A percentile compares a stretch with the other conserved stretches of the same genome.
Conservation (phyloP, 2,329 filamentous ascomycete species). For the Fusarium solani-melongenae region DNA sequence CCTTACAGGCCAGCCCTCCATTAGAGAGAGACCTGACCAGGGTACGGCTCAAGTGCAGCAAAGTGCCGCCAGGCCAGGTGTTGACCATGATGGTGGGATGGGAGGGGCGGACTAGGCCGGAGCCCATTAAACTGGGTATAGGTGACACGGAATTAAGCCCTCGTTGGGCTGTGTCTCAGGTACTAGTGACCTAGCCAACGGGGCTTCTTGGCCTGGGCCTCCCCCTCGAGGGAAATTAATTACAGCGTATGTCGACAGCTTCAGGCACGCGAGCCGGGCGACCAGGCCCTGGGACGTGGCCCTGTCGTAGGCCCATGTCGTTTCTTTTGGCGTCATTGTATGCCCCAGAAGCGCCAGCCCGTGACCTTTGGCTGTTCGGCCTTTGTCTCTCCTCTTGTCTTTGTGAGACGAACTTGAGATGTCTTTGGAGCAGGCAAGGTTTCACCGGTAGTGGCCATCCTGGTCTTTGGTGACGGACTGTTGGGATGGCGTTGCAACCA, state of each 20-base stretch:
- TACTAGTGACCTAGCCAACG: constrained; percentile 35
- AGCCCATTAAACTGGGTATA: constrained; percentile 32
- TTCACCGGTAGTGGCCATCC: constrained; percentile 25
- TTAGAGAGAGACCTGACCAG: background rate
- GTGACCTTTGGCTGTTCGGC: background rate
- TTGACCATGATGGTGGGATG: constrained; percentile 29
- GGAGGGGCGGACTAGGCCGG: constrained; percentile 21
- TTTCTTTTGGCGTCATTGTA: constrained; percentile 7
- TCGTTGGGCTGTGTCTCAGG: constrained; percentile 22
- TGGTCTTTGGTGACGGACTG: constrained; percentile 13
- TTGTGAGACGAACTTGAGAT: constrained; percentile 18
- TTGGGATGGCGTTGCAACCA: constrained; percentile 15
- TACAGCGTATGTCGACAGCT: constrained; percentile 38
- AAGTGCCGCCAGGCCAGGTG: constrained; percentile 16
- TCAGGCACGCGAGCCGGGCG: constrained; percentile 30
- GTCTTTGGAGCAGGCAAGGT: constrained; percentile 26
- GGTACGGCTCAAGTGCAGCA: constrained; percentile 12
- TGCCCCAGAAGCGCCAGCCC: background rate
- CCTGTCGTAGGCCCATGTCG: constrained; percentile 9
- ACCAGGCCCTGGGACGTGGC: constrained; percentile 27
- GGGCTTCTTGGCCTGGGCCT: constrained; percentile 7
- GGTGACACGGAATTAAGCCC: constrained; percentile 19
- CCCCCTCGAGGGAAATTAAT: constrained; percentile 35
- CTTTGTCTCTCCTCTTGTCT: constrained; percentile 3
- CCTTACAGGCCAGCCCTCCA: background rate